Percentiles rank a stretch among this genome's conserved stretches.
Conservation (phyloP, 2,329 filamentous ascomycete genomes). For the Colletotrichum neosansevieriae region DNA sequence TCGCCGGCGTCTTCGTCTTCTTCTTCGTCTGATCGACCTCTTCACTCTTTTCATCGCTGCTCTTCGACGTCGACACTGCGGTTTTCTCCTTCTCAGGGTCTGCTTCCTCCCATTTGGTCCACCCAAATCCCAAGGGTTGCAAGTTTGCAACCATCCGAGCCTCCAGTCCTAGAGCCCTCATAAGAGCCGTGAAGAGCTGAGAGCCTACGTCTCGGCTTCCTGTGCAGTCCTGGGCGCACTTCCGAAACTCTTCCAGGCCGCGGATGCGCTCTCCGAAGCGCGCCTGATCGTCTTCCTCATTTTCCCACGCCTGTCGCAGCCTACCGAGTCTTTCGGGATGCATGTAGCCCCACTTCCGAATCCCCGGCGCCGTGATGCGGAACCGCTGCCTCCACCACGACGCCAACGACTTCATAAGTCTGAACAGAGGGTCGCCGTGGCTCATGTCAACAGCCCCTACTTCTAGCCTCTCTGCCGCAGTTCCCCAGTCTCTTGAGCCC, state of each 20-base stretch:
- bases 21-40: slow-evolving; percentile 16
- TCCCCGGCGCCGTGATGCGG: slow-evolving; percentile 78
- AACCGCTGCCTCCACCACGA: slow-evolving; percentile 93
- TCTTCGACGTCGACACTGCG: not conserved
- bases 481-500: slow-evolving; percentile 75
- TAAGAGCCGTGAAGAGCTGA: slow-evolving; percentile 88
- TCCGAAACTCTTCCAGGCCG: slow-evolving; percentile 75
- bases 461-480: slow-evolving; percentile 76
- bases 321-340: slow-evolving; percentile 79
- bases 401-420: slow-evolving; percentile 80
- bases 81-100: slow-evolving; percentile 59
- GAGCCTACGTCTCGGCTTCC: slow-evolving; percentile 91
- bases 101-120: slow-evolving; percentile 87
- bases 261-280: slow-evolving; percentile 82
- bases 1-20: slow-evolving; percentile 43
- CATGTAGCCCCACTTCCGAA: slow-evolving; percentile 93
- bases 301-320: slow-evolving; percentile 77
- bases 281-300: slow-evolving; percentile 70
- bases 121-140: slow-evolving; percentile 90
- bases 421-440: slow-evolving; percentile 82
- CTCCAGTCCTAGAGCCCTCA: slow-evolving; percentile 85
- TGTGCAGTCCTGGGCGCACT: slow-evolving; percentile 74
- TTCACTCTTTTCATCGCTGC: slow-evolving; percentile 38
- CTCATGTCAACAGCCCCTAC: slow-evolving; percentile 81
- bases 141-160: slow-evolving; percentile 86